phyloP scores from a whole-genome alignment of 1,284 basidiomycete species.

The Neotropicomus parvogracilis region DNA sequence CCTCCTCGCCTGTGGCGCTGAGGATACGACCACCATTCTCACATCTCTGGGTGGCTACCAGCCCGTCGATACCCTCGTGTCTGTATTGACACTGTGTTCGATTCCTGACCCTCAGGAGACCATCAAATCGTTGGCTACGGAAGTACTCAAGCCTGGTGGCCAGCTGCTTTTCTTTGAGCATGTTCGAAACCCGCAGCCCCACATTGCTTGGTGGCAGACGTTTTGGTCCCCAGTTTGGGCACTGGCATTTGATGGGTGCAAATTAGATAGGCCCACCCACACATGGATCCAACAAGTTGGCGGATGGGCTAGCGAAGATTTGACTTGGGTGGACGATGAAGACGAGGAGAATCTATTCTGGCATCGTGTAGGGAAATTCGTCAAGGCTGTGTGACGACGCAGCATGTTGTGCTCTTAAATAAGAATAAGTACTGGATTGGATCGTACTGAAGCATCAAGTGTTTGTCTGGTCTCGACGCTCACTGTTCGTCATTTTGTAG shows the following conservation, averaged over 20 bases:
- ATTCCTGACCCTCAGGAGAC: slow-evolving; percentile 49
- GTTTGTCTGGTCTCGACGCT: neutral
- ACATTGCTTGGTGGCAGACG: slow-evolving; percentile 62
- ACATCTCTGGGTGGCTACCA: slow-evolving; percentile 38
- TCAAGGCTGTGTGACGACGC: slow-evolving; percentile 38
- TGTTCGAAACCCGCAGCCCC: slow-evolving; percentile 46
- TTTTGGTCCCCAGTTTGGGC: slow-evolving; percentile 68
- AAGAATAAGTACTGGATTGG: too few relatives aligned
- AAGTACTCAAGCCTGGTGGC: slow-evolving; percentile 55
- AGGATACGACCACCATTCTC: slow-evolving; percentile 47
- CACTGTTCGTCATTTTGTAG: neutral
- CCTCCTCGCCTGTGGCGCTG: slow-evolving; percentile 53
- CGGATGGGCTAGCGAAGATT: slow-evolving; percentile 41
- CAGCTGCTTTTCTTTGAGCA: slow-evolving; percentile 64
- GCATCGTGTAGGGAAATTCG: slow-evolving; percentile 52
- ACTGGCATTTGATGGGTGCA: slow-evolving; percentile 55
- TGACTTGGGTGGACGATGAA: slow-evolving; percentile 47
- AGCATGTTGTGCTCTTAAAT: too few relatives aligned
- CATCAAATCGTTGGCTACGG: slow-evolving; percentile 41
- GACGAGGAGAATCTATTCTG: slow-evolving; percentile 52
- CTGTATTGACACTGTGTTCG: slow-evolving; percentile 58
- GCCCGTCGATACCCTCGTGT: slow-evolving; percentile 54
- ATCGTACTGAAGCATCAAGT: neutral
- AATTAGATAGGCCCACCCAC: slow-evolving; percentile 55
- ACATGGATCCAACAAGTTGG: slow-evolving; percentile 45